A percentile compares a stretch with the other conserved stretches of the same genome.
These are phyloP conservation scores for Prunus mume DNA, from an alignment of 306 rosid species.

Conservation along the genomic window DNA sequence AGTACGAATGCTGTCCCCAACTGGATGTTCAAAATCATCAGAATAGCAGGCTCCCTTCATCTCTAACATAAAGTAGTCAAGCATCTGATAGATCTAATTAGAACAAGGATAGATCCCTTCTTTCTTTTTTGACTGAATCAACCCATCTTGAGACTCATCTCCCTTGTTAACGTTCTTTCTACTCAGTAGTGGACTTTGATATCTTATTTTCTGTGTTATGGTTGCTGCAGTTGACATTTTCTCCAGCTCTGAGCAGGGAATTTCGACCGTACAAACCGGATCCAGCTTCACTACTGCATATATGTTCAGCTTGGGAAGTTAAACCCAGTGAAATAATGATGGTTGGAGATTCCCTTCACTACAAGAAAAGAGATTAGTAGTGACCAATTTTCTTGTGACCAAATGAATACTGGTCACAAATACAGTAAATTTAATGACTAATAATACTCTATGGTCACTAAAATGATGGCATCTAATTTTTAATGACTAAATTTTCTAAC, in stretches of 20 bases:
- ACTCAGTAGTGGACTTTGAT: neutral
- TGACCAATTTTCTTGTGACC: too few species aligned
- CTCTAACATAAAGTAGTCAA: conserved; percentile 46
- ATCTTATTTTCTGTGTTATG: neutral
- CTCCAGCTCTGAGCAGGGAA: conserved; percentile 90
- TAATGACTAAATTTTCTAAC: too few species aligned
- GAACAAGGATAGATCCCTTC: conserved; percentile 40
- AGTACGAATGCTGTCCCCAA: too few species aligned
- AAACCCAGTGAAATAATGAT: conserved; percentile 84
- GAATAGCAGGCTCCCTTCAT: conserved; percentile 43
- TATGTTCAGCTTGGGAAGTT: conserved; percentile 85
- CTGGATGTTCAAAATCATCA: conserved; percentile 26
- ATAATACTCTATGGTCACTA: too few species aligned
- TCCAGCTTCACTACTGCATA: conserved; percentile 83
- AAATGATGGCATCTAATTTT: too few species aligned
- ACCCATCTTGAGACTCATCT: too few species aligned
- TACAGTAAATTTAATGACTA: too few species aligned
- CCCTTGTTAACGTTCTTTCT: neutral
- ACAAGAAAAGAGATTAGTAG: too few species aligned
- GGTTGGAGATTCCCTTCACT: conserved; percentile 78
- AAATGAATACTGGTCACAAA: too few species aligned
- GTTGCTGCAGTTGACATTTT: conserved; percentile 67
- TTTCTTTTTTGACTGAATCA: too few species aligned
- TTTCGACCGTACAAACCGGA: conserved; percentile 84
- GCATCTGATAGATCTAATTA: conserved; percentile 52